Evolutionary conservation across 352 stramenopile genomes (phyloP).

Genomic region (Phytophthora podocarpi): DNA sequence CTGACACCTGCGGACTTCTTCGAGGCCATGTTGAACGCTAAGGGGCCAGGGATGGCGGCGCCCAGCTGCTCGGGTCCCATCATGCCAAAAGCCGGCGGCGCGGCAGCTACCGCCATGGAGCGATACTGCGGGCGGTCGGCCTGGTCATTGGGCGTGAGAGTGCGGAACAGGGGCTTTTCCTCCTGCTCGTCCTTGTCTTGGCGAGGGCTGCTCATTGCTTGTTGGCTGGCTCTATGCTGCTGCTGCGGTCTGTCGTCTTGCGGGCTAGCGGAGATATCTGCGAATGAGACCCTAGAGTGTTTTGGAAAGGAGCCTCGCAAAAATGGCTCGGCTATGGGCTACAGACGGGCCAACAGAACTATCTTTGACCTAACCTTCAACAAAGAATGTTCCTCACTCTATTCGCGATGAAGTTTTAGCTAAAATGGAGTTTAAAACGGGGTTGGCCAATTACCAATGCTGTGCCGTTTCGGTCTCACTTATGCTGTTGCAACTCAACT

Average conservation of each 20-base stretch:
- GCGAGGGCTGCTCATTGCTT: conserved; percentile 35
- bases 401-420: conserved; percentile 10
- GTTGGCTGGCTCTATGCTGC: conserved; percentile 2
- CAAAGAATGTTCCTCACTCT: conserved; percentile 22
- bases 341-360: conserved; percentile 22
- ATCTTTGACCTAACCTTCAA: conserved; percentile 17
- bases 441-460: background rate
- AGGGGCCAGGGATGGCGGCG: conserved; percentile 46
- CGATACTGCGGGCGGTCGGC: conserved; percentile 54
- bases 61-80: conserved; percentile 42
- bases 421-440: conserved; percentile 19
- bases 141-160: conserved; percentile 50
- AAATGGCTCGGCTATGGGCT: background rate
- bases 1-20: conserved; percentile 38
- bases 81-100: conserved; percentile 47
- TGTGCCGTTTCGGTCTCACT: background rate
- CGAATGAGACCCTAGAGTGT: conserved; percentile 30
- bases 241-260: conserved; percentile 12
- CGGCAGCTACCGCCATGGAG: conserved; percentile 56
- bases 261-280: conserved; percentile 21
- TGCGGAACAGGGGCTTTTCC: conserved; percentile 70
- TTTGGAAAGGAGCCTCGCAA: conserved; percentile 10
- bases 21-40: conserved; percentile 43
- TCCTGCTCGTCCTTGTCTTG: conserved; percentile 58
- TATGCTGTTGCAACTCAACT: too few relatives aligned